Percentiles rank a stretch among this genome's conserved stretches.
Evolutionary conservation across 1,284 basidiomycete genomes (phyloP).

Genomic region (Puccinia hordei): DNA sequence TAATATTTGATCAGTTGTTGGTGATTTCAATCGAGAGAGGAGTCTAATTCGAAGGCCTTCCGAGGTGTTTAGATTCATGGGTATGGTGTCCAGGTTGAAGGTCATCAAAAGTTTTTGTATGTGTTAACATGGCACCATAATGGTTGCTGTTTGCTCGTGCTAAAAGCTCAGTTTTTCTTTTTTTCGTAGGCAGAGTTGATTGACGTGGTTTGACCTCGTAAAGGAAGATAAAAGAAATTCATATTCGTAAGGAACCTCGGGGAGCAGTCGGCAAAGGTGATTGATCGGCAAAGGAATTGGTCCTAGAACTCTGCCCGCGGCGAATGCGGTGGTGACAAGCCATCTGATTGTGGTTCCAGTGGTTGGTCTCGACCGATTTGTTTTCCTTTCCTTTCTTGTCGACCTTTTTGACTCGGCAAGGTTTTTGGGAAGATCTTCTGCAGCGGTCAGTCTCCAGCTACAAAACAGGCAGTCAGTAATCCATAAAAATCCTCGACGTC

Average conservation of each 20-base stretch:
- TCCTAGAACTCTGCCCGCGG: neutral
- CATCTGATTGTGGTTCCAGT: neutral
- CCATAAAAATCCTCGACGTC: too few relatives aligned
- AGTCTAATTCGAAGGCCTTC: neutral
- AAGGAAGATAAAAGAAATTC: neutral
- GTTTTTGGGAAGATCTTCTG: neutral
- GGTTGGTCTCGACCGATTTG: neutral
- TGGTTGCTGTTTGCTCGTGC: neutral
- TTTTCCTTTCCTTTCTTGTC: slow-evolving; percentile 13
- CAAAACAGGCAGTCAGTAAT: neutral
- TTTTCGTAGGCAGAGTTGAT: neutral
- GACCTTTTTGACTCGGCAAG: neutral
- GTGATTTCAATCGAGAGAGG: too few relatives aligned
- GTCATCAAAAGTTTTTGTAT: too few relatives aligned
- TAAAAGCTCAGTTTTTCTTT: neutral
- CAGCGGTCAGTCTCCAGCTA: neutral
- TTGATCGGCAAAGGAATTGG: neutral
- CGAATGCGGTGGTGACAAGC: neutral
- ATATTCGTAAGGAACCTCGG: slow-evolving; percentile 8
- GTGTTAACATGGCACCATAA: too few relatives aligned
- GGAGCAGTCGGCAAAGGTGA: neutral
- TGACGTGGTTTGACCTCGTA: neutral
- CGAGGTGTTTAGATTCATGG: neutral
- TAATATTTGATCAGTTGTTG: neutral
- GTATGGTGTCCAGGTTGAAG: slow-evolving; percentile 7